Conservation (phyloP, 441 rosid species). For the Corymbia calophylla region DNA sequence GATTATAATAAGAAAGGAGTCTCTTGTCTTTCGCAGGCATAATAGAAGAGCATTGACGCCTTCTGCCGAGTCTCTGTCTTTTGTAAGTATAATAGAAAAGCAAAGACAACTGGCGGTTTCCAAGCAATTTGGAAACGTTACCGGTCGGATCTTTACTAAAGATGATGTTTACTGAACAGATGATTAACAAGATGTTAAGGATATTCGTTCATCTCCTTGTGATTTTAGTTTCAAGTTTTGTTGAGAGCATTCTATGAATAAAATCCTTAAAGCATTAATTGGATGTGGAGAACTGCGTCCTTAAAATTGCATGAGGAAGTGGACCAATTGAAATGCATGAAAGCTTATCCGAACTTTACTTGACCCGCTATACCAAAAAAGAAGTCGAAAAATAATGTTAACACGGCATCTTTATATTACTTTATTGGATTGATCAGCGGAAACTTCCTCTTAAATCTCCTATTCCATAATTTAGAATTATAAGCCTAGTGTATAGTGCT, state of each 20-base stretch:
- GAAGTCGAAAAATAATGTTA: not conserved
- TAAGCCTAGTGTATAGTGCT: too few relatives aligned
- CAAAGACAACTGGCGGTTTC: not conserved
- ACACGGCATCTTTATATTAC: not conserved
- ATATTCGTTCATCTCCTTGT: not conserved
- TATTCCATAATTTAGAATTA: not conserved
- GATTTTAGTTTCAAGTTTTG: not conserved
- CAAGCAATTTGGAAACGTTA: not conserved
- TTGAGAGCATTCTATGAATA: not conserved
- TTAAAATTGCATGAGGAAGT: not conserved
- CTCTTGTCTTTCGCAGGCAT: not conserved
- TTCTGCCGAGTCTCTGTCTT: not conserved
- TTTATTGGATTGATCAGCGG: not conserved
- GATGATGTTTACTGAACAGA: not conserved
- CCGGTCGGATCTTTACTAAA: not conserved
- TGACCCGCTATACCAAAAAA: not conserved
- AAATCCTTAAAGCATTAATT: not conserved
- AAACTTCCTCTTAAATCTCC: not conserved
- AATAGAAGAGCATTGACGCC: not conserved
- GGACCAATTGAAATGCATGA: not conserved
- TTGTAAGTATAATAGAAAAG: not conserved
- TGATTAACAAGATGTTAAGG: not conserved
- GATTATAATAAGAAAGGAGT: not conserved
- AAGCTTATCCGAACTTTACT: too few relatives aligned
- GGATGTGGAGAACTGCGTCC: not conserved